Evolutionary conservation across 441 rosid genomes (phyloP).

Genomic region (Populus hybrid): DNA sequence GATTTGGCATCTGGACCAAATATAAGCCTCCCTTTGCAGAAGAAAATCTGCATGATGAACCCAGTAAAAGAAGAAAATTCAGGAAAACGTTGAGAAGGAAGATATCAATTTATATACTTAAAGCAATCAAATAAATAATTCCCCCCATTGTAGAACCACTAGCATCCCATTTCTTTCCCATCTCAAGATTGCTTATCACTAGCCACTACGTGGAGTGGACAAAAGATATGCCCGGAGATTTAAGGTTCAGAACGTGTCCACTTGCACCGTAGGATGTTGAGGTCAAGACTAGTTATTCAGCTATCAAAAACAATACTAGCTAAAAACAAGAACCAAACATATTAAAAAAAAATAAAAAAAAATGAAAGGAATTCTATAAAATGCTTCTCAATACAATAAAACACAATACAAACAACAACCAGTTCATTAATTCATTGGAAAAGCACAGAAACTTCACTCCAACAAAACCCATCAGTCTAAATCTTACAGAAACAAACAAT

Average conservation of each 20-base stretch:
- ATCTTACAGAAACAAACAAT: neutral
- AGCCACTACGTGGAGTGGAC: neutral
- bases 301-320: neutral
- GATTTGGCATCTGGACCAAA: conserved; percentile 97
- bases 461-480: neutral
- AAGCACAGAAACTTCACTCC: neutral
- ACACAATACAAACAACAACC: neutral
- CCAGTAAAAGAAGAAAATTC: conserved; percentile 8
- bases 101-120: neutral
- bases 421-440: neutral
- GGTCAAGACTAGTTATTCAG: neutral
- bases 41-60: conserved; percentile 62
- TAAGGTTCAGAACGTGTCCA: neutral
- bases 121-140: neutral
- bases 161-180: neutral
- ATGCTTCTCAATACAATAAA: neutral
- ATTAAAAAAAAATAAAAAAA: neutral
- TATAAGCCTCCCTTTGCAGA: conserved; percentile 81
- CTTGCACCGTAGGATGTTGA: neutral
- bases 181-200: neutral
- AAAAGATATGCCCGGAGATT: neutral
- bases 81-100: neutral
- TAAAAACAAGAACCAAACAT: neutral
- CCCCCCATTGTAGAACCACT: neutral
- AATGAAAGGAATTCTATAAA: neutral